A percentile compares a stretch with the other conserved stretches of the same genome.
Evolutionary conservation across 202 grass and related monocot genomes (phyloP).

Genomic region (Digitaria exilis): DNA sequence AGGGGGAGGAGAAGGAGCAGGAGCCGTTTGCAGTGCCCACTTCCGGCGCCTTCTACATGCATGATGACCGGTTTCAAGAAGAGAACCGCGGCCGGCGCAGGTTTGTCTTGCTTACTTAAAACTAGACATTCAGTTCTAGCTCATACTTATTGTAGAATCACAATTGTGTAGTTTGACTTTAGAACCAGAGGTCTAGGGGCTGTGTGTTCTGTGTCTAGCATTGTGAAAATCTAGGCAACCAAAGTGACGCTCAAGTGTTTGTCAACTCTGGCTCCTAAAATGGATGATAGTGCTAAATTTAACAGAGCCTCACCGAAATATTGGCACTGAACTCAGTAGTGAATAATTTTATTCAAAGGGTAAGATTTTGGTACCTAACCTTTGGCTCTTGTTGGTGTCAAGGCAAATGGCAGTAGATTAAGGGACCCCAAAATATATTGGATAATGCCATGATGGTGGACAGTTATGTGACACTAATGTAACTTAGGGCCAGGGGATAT

Average conservation of each 20-base stretch:
- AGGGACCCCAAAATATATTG: background rate
- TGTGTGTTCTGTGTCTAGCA: background rate
- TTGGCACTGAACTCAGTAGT: background rate
- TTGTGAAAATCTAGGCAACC: background rate
- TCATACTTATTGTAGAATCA: conserved; percentile 11
- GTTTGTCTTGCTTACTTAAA: conserved; percentile 37
- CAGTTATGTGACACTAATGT: background rate
- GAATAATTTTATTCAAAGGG: background rate
- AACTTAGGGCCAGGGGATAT: background rate
- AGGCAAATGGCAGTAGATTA: background rate
- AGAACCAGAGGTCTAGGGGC: background rate
- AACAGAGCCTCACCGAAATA: background rate
- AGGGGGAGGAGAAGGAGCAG: conserved; percentile 77
- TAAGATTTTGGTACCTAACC: background rate
- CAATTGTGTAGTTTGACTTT: background rate
- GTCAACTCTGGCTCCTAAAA: background rate
- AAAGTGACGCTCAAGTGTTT: background rate
- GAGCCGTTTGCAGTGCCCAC: conserved; percentile 89
- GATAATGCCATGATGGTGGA: background rate
- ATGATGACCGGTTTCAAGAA: conserved; percentile 92
- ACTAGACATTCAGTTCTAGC: background rate
- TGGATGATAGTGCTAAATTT: background rate
- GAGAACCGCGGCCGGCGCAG: conserved; percentile 62
- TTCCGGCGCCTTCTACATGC: conserved; percentile 95
- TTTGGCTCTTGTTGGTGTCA: background rate